phyloP scores from a whole-genome alignment of 495 filamentous ascomycete species.

The Massariosphaeria phaeospora region DNA sequence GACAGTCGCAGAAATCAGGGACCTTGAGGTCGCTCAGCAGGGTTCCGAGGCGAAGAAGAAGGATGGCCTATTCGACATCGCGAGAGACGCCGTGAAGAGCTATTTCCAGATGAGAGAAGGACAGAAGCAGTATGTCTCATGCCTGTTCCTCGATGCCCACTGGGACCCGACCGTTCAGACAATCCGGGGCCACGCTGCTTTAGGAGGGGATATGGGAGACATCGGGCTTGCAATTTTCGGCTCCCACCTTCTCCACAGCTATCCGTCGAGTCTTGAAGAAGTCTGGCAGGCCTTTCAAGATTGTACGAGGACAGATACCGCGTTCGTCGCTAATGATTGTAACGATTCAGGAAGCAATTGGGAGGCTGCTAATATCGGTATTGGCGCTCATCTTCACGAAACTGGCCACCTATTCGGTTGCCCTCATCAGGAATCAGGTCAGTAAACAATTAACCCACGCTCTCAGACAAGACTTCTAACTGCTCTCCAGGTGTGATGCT shows the following conservation, averaged over 20 bases:
- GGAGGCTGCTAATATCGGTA: slow-evolving; percentile 87
- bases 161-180: slow-evolving; percentile 70
- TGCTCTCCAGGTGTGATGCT: slow-evolving; percentile 93
- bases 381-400: slow-evolving; percentile 88
- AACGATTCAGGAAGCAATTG: slow-evolving; percentile 81
- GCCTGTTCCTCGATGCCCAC: slow-evolving; percentile 76
- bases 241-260: slow-evolving; percentile 82
- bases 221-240: slow-evolving; percentile 84
- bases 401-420: slow-evolving; percentile 81
- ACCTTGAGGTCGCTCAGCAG: slow-evolving; percentile 77
- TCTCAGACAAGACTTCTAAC: no score
- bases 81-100: slow-evolving; percentile 65
- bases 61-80: slow-evolving; percentile 68
- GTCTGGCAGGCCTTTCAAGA: slow-evolving; percentile 80
- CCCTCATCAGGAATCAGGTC: slow-evolving; percentile 76
- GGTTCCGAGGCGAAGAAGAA: slow-evolving; percentile 59
- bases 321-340: slow-evolving; percentile 74
- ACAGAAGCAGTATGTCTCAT: slow-evolving; percentile 80
- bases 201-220: slow-evolving; percentile 62
- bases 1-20: slow-evolving; percentile 75
- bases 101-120: slow-evolving; percentile 69
- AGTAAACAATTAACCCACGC: no score
- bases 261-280: slow-evolving; percentile 78
- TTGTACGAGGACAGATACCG: slow-evolving; percentile 80
- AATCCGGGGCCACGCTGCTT: slow-evolving; percentile 74